Evolutionary conservation across 2,329 filamentous ascomycete species (phyloP), one percentile per base, ranked within the genome.

Genomic region (Septoria petroselini): DNA sequence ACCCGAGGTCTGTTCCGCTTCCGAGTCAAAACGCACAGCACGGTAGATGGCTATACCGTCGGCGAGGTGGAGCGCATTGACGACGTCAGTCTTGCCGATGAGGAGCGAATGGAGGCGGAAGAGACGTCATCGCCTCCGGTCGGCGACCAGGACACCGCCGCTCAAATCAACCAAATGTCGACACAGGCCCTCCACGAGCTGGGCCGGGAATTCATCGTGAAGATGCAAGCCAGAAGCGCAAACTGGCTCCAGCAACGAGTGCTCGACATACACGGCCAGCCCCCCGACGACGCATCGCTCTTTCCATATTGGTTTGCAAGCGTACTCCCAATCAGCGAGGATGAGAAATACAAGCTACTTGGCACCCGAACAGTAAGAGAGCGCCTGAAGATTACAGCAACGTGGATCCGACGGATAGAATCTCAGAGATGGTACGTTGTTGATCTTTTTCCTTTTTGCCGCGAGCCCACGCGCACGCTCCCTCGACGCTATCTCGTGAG

Each of bases 261-360:
- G 27, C 72, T 91, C 23, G 72, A 81, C 25, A 82, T 86, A 4
- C 93, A 91, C 58, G 90, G 90, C 9, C 81, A 86, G 50, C 85
- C 84, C 15, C 90, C 89, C 0, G 74, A 80, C 12, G 88, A 95
- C 62, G 83, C 88, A 1, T 83, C 83, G 2, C 68, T 81, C 1
- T 93, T 95, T 58, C 87, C 90, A 0, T 95, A 90, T 78, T 96
- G 91, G 91, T 85, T 95, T 58, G 90, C 86, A 7, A 88, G 82
- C 62, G 83, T 93, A 15, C 70, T 95, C 9, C 89, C 89, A 0
- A 82, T 93, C 30, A 78, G 80, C 11, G 86, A 93, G 19, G 73
- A 82, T 21, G 85, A 93, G 61, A 94, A 91, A 65, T 94, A 95
- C 59, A 76, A 79, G 9, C 71, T 96, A 15, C 71, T 96, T 11